Evolutionary conservation across 441 rosid genomes (phyloP).

Genomic region (Metrosideros polymorpha): DNA sequence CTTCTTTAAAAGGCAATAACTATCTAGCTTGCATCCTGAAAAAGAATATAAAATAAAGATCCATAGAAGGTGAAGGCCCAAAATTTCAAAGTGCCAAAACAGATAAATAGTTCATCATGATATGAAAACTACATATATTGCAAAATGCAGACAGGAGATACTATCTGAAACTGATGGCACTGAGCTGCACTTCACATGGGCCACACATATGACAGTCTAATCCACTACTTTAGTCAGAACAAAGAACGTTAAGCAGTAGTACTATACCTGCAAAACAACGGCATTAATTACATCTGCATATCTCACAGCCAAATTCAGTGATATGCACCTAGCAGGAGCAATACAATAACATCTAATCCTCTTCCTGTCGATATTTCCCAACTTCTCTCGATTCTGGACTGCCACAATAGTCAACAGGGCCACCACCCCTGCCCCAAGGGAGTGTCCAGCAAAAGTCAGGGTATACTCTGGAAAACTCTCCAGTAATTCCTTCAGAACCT

Average conservation of each 20-base stretch:
- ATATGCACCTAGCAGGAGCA: constrained; percentile 84
- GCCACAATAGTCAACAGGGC: constrained; percentile 50
- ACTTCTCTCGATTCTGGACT: constrained; percentile 40
- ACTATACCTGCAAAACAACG: constrained; percentile 64
- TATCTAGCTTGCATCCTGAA: neutral
- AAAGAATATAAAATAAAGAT: neutral
- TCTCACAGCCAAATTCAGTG: constrained; percentile 81
- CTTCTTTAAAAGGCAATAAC: neutral
- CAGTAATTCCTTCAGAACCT: constrained; percentile 41
- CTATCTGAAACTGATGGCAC: neutral
- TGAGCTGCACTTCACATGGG: neutral
- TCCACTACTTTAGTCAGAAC: neutral
- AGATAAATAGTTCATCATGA: neutral
- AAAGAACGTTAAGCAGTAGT: neutral
- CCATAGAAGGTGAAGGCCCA: neutral
- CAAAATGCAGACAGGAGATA: neutral
- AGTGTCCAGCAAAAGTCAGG: constrained; percentile 79
- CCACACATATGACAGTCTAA: neutral
- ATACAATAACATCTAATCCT: constrained; percentile 67
- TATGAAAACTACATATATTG: neutral
- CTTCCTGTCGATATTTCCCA: constrained; percentile 66
- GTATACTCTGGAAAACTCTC: constrained; percentile 49
- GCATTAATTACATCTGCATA: constrained; percentile 81
- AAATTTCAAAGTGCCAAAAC: neutral
- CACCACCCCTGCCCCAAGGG: constrained; percentile 74